Base-by-base conservation (phyloP, 495 filamentous ascomycete genomes). In the Zalerion maritima region DNA sequence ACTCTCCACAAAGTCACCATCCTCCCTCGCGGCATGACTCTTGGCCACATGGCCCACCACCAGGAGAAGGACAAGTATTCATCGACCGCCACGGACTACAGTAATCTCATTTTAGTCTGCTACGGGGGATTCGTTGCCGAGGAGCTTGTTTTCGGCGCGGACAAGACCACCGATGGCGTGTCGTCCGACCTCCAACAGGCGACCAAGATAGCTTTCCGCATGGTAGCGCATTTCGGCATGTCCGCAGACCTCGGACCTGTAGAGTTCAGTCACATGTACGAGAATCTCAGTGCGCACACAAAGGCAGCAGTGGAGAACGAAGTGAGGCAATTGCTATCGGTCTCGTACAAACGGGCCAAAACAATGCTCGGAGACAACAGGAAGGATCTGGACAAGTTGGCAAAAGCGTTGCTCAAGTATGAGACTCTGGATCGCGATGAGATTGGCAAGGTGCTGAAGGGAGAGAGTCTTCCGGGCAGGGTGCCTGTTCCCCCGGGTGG, bases 101-200 rank as follows among this genome's bases (percentile, higher is more conserved):
- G 84, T 32, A 76, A 81, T 14, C 50, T 65, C 17, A 87, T 97
- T 36, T 83, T 87, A 43, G 68, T 80, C 22, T 66, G 72, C 21
- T 77, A 96, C 65, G 89, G 87, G 29, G 89, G 91, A 31, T 94
- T 89, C 55, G 81, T 81, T 17, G 89, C 91, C 0, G 89, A 97
- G 49, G 84, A 96, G 57, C 62, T 97, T 27, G 71, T 93, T 18
- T 96, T 81, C 40, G 89, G 89, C 3, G 50, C 71, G 12, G 84
- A 94, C 26, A 73, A 81, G 34, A 87, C 94, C 18, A 85, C 83
- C 2, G 81, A 70, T 43, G 89, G 89, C 32, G 79, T 76, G 29
- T 73, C 77, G 36, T 50, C 58, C 23, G 89, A 97, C 54, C 76
- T 97, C 19, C 65, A 75, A 58, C 47, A 55, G 32, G 89, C 89